Conservation (phyloP, 2,329 filamentous ascomycete species). For the Thermochaetoides dissita region DNA sequence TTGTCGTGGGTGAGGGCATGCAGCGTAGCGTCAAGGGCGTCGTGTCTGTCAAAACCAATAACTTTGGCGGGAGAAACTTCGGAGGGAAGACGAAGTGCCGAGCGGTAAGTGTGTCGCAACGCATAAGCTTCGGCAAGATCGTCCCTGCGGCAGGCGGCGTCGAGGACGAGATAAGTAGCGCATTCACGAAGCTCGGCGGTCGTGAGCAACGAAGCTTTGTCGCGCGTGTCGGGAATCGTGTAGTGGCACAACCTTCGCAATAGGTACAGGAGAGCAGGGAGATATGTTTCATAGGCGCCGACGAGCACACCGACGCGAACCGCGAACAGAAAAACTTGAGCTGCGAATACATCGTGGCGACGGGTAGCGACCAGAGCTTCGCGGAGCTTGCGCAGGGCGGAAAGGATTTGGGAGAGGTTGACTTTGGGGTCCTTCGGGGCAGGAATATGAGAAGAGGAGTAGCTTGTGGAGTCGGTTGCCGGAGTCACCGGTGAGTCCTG, state of each 20-base stretch:
- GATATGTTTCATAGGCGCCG: slow-evolving; percentile 75
- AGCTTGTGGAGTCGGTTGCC: too few species aligned
- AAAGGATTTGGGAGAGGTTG: slow-evolving; percentile 60
- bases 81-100: not conserved
- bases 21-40: slow-evolving; percentile 51
- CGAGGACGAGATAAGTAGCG: slow-evolving; percentile 66
- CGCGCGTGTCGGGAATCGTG: too few species aligned
- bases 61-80: not conserved
- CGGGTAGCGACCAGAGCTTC: slow-evolving; percentile 75
- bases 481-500: too few species aligned
- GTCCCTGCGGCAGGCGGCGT: slow-evolving; percentile 71
- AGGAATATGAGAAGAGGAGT: not conserved
- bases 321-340: slow-evolving; percentile 84
- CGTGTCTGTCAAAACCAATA: slow-evolving; percentile 43
- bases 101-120: slow-evolving; percentile 43
- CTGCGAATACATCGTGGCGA: slow-evolving; percentile 65
- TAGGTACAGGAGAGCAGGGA: slow-evolving; percentile 71
- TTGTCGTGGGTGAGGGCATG: slow-evolving; percentile 64
- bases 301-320: slow-evolving; percentile 72
- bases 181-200: slow-evolving; percentile 65
- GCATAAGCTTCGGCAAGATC: slow-evolving; percentile 62
- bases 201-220: slow-evolving; percentile 32
- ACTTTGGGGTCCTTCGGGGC: slow-evolving; percentile 22
- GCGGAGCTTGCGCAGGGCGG: slow-evolving; percentile 79
- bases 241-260: too few species aligned